Evolutionary conservation across 805 yeast species (phyloP), one percentile per base, ranked within the genome.

Genomic region (Candida argentea): DNA sequence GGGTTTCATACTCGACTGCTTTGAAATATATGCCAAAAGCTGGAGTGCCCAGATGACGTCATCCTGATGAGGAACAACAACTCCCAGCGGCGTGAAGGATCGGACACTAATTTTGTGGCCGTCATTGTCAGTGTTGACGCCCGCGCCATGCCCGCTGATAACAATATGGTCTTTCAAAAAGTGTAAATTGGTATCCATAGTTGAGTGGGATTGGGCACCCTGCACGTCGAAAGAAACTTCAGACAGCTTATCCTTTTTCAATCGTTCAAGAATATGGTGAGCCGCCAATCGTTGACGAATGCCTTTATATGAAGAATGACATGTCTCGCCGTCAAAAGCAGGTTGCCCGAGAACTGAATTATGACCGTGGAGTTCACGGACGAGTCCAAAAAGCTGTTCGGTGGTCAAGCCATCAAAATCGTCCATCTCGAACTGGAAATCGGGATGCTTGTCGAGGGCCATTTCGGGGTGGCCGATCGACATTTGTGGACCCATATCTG

Each of bases 21-120:
- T 89, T 4, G 96, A 86, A 23, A 87, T 83, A 52, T 86, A 89
- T 9, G 97, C 97, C 28, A 91, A 54, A 13, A 91, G 65, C 52
- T 89, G 97, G 30, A 89, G 61, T 4, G 94, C 80, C 95, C 95
- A 86, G 20, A 85, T 76, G 11, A 89, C 83, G 47, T 89, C 98
- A 48, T 89, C 96, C 37, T 83, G 94, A 32, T 84, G 70, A 2
- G 96, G 96, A 5, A 86, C 69, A n/a, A 87, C 66, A 14, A 76
- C 73, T 2, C 94, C 94, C 23, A 79, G 55, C 14, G 58, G 63
- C 10, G 66, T 59, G 36, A 61, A 61, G 30, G 41, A 55, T 27
- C 68, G 34, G 3, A 51, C 53, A 1, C 65, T 56, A 20, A 48
- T 42, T 36, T 56, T 47, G 2, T 57, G 37, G 32, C n/a, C n/a